These are phyloP conservation scores for Xylaria sp. DNA, from an alignment of 495 filamentous ascomycete genomes.

Conservation along the genomic window DNA sequence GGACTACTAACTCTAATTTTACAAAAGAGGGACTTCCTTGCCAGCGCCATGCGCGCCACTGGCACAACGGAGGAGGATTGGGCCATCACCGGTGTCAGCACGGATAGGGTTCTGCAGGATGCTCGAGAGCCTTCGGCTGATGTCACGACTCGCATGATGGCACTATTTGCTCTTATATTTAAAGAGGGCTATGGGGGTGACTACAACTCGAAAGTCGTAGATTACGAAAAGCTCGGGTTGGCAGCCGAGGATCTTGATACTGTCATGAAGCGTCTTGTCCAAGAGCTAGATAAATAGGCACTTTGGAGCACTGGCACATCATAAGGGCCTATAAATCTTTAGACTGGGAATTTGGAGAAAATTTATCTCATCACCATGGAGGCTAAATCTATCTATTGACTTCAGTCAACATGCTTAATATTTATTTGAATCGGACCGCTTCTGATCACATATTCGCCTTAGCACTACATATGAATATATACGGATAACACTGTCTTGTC, in stretches of 20 bases:
- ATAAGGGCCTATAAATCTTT: not conserved
- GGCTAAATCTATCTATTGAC: no score
- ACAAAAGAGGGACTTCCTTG: conserved; percentile 46
- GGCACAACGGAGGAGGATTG: conserved; percentile 57
- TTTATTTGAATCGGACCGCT: not conserved
- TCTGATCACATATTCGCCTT: not conserved
- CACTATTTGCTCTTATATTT: conserved; percentile 40
- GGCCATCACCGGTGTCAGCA: conserved; percentile 51
- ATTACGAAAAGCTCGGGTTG: conserved; percentile 32
- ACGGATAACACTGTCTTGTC: not conserved
- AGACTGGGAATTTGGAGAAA: not conserved
- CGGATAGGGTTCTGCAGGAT: conserved; percentile 48
- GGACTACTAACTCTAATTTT: not conserved
- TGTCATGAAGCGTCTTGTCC: conserved; percentile 27
- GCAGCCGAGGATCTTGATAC: conserved; percentile 39
- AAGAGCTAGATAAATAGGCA: not conserved
- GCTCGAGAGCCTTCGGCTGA: conserved; percentile 41
- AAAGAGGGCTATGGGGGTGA: conserved; percentile 40
- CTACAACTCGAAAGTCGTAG: conserved; percentile 38
- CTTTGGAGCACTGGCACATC: not conserved
- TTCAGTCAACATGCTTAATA: not conserved
- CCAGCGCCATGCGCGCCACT: conserved; percentile 54
- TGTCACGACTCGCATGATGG: conserved; percentile 38
- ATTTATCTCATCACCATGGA: not conserved
- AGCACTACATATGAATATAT: not conserved